Evolutionary conservation across 345 rosid species (phyloP).

Genomic region (Eucalyptus brandiana): DNA sequence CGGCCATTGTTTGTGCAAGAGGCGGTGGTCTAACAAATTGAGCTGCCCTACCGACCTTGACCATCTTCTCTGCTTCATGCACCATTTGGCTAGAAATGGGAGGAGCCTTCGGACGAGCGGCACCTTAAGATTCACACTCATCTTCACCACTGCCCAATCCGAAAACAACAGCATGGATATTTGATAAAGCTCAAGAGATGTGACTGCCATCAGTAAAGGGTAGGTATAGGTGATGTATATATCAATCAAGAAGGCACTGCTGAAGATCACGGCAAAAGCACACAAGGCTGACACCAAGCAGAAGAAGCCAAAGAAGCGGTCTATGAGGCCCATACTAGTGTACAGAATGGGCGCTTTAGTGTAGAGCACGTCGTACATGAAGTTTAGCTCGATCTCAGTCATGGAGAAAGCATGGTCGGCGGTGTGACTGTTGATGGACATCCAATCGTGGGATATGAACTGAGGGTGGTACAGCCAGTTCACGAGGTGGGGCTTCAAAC

Average conservation of each 20-base stretch:
- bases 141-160: background rate
- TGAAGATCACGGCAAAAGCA: background rate
- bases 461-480: background rate
- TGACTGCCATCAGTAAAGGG: background rate
- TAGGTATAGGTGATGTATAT: slow-evolving; percentile 9
- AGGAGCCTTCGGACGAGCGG: background rate
- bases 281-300: background rate
- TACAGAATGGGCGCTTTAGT: slow-evolving; percentile 11
- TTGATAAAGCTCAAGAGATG: background rate
- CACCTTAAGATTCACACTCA: background rate
- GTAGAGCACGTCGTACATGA: slow-evolving; percentile 20
- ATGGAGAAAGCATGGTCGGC: background rate
- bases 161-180: background rate
- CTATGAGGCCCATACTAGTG: background rate
- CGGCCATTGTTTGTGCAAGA: background rate
- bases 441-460: background rate
- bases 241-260: background rate
- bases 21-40: background rate
- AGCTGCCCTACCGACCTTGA: background rate
- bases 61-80: background rate
- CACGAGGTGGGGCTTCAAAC: background rate
- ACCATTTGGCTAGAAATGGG: background rate
- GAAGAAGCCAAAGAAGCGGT: background rate
- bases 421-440: background rate
- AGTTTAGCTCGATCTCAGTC: slow-evolving; percentile 21